Evolutionary conservation across 805 yeast species (phyloP).

Genomic region (Candida germanica): DNA sequence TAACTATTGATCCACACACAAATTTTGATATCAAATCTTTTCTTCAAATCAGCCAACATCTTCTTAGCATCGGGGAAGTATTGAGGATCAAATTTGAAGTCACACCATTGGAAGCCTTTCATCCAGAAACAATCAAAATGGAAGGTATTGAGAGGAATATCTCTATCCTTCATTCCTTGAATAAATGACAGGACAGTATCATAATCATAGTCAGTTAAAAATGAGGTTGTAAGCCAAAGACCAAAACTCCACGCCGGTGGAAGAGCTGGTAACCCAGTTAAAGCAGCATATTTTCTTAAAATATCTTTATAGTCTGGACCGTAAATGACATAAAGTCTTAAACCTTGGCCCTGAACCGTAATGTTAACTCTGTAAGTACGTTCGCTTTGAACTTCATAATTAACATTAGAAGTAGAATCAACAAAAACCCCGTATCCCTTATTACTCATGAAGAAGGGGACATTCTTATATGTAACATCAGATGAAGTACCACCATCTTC

Average conservation of each 20-base stretch:
- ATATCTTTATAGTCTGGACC: conserved; percentile 32
- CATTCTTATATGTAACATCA: conserved; percentile 33
- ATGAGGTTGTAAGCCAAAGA: conserved; percentile 37
- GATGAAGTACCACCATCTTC: conserved; percentile 38
- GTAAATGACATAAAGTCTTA: conserved; percentile 25
- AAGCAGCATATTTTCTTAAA: conserved; percentile 22
- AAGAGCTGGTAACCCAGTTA: conserved; percentile 34
- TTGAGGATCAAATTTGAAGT: conserved; percentile 35
- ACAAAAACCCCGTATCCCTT: conserved; percentile 35
- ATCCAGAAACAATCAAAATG: conserved; percentile 41
- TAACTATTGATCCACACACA: conserved; percentile 39
- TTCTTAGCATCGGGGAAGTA: conserved; percentile 29
- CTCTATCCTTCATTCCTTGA: conserved; percentile 34
- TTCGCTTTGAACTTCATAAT: conserved; percentile 34
- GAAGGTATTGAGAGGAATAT: conserved; percentile 31
- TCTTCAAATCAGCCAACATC: conserved; percentile 24
- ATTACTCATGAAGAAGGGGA: conserved; percentile 32
- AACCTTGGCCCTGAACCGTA: conserved; percentile 30
- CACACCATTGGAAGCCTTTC: conserved; percentile 41
- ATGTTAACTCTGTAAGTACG: conserved; percentile 35
- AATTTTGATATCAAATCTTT: conserved; percentile 25
- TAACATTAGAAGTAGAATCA: conserved; percentile 27
- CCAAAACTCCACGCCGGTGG: conserved; percentile 40
- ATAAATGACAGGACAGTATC: conserved; percentile 29
- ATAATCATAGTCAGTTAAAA: conserved; percentile 35